Conservation (phyloP, 768 basidiomycete genomes). For the Psilocybe subaeruginosa region DNA sequence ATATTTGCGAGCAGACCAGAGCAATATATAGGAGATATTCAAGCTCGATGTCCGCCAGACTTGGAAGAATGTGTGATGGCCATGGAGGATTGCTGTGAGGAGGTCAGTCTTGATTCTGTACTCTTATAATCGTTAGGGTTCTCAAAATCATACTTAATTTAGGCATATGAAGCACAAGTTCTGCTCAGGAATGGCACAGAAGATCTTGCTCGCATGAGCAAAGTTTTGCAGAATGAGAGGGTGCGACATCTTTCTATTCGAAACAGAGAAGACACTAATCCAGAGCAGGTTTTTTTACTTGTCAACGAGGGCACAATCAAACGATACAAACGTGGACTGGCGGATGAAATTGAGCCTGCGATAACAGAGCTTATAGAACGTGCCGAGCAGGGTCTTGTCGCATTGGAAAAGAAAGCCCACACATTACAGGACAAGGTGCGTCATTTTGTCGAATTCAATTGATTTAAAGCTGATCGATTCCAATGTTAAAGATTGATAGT, state of each 20-base stretch:
- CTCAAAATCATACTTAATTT: background rate
- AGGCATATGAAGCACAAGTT: conserved; percentile 73
- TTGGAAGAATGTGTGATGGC: conserved; percentile 76
- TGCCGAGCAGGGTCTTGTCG: conserved; percentile 68
- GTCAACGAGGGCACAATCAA: conserved; percentile 74
- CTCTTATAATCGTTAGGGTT: background rate
- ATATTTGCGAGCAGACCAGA: conserved; percentile 72
- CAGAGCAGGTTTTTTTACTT: conserved; percentile 70
- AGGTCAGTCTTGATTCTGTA: conserved; percentile 42
- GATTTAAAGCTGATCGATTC: background rate
- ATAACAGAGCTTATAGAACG: conserved; percentile 74
- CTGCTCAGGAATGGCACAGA: conserved; percentile 70
- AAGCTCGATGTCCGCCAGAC: conserved; percentile 70
- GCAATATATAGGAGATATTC: conserved; percentile 62
- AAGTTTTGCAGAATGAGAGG: conserved; percentile 67
- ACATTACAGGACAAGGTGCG: conserved; percentile 66
- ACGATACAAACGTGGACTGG: conserved; percentile 74
- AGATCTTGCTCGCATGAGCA: conserved; percentile 73
- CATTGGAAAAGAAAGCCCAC: conserved; percentile 63
- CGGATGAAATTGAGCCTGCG: conserved; percentile 81
- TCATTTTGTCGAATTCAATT: background rate
- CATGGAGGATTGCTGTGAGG: conserved; percentile 82
- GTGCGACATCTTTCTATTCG: conserved; percentile 34
- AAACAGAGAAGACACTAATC: background rate
- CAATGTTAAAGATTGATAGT: conserved; percentile 54